phyloP scores from a whole-genome alignment of 169 alveolate genomes.

The Cryptosporidium sp. region DNA sequence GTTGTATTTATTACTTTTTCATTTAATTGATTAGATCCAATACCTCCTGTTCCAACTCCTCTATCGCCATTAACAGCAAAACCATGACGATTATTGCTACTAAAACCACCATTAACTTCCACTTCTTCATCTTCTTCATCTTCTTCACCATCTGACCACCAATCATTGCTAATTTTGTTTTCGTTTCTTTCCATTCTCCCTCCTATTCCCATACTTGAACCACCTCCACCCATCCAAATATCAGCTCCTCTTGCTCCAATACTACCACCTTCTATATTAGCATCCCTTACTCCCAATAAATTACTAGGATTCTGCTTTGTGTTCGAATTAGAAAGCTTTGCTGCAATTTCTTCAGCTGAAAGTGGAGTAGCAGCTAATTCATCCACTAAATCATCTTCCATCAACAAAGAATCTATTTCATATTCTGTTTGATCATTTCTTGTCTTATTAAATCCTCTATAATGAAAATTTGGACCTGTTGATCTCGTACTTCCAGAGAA shows the following conservation, averaged over 20 bases:
- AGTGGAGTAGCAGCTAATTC: slow-evolving; percentile 72
- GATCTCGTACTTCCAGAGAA: slow-evolving; percentile 60
- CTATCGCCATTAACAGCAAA: neutral
- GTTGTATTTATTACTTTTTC: slow-evolving; percentile 6
- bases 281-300: slow-evolving; percentile 2
- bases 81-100: too few relatives aligned
- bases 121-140: slow-evolving; percentile 33
- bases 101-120: neutral
- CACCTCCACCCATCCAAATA: slow-evolving; percentile 12
- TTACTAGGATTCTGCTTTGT: neutral
- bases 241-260: slow-evolving; percentile 24
- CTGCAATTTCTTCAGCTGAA: slow-evolving; percentile 75
- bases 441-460: slow-evolving; percentile 65
- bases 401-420: slow-evolving; percentile 60
- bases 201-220: slow-evolving; percentile 13
- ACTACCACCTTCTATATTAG: neutral
- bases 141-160: slow-evolving; percentile 71
- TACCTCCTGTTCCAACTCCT: neutral
- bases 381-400: slow-evolving; percentile 71
- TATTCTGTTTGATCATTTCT: slow-evolving; percentile 63
- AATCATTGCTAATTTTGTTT: slow-evolving; percentile 45
- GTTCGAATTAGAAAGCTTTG: slow-evolving; percentile 37
- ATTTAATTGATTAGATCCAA: neutral
- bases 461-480: slow-evolving; percentile 27
- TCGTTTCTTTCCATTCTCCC: neutral